Base-by-base conservation (phyloP, 2,329 filamentous ascomycete species). In the Fusarium ambrosium region DNA sequence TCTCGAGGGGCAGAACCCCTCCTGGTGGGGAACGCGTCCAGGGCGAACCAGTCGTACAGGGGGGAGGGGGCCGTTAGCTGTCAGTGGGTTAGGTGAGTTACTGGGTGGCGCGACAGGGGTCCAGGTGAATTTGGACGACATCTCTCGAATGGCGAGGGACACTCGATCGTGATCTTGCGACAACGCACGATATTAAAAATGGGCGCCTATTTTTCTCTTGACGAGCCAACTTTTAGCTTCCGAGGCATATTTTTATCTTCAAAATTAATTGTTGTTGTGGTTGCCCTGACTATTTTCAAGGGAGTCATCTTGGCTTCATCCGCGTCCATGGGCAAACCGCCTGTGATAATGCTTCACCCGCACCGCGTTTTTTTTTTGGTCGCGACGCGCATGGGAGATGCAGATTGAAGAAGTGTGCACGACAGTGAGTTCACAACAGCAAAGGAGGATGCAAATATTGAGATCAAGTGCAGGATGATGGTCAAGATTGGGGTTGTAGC, bases 261-360 rank as follows among this genome's bases (percentile, higher is more conserved):
- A 32, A 43, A 62, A 51, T 53, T 53, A 43, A 51, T 64, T 70
- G 58, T 76, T 74, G 64, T 74, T 68, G 67, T 61, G 64, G 68
- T 56, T 74, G 67, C 64, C 67, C 68, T 77, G 76, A 62, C 32
- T 24, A 53, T 58, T 70, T 48, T 60, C 22, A 18, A 22, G 14
- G 18, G 11, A 55, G 67, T 13, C 20, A 58, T 66, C 41, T 60
- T n/a, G n/a, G 39, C 29, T 16, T 45, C 29, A 37, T 55, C 32
- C n/a, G n/a, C 20, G 56, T 62, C 65, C 51, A 48, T 0, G 6
- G 48, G 36, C 18, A 2, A 6, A 18, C 65, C 27, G n/a, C 16
- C 11, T 64, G 24, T 36, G 16, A 53, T 6, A 36, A 66, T 62
- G 53, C 64, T 34, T 59, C 48, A 48, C 20, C 16, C n/a, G 36